Conservation (phyloP, 2,329 filamentous ascomycete genomes). For the Aureobasidium subglaciale region DNA sequence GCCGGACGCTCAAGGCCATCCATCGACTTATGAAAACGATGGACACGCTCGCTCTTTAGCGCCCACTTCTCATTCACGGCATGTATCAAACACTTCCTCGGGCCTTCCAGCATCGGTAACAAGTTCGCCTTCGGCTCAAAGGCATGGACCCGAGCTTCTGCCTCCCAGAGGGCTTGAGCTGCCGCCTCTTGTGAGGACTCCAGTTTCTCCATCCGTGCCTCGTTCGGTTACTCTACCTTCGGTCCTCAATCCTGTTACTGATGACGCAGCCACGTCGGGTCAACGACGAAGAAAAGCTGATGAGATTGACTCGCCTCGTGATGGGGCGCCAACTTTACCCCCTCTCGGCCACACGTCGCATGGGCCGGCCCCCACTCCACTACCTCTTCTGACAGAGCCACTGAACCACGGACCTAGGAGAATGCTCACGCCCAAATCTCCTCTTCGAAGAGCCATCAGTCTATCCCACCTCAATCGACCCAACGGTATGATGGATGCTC, state of each 20-base stretch:
- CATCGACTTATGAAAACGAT: conserved; percentile 19
- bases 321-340: conserved; percentile 29
- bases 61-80: conserved; percentile 3
- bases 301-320: conserved; percentile 37
- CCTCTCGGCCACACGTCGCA: conserved; percentile 21
- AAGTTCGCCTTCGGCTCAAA: neutral
- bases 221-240: conserved; percentile 38
- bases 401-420: conserved; percentile 33
- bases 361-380: neutral
- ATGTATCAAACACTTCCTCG: conserved; percentile 7
- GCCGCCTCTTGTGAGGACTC: conserved; percentile 25
- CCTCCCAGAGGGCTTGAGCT: conserved; percentile 21
- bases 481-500: conserved; percentile 42
- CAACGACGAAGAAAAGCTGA: conserved; percentile 35
- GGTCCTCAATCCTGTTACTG: conserved; percentile 38
- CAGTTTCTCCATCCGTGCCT: conserved; percentile 21
- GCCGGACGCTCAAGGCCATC: conserved; percentile 21
- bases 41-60: neutral
- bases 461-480: conserved; percentile 38
- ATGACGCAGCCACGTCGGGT: conserved; percentile 24
- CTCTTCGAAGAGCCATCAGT: conserved; percentile 46
- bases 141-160: neutral
- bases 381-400: conserved; percentile 6
- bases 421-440: conserved; percentile 54
- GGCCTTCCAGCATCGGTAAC: neutral